Evolutionary conservation across 208 protist species (phyloP).

Genomic region (Naegleria lovaniensis): DNA sequence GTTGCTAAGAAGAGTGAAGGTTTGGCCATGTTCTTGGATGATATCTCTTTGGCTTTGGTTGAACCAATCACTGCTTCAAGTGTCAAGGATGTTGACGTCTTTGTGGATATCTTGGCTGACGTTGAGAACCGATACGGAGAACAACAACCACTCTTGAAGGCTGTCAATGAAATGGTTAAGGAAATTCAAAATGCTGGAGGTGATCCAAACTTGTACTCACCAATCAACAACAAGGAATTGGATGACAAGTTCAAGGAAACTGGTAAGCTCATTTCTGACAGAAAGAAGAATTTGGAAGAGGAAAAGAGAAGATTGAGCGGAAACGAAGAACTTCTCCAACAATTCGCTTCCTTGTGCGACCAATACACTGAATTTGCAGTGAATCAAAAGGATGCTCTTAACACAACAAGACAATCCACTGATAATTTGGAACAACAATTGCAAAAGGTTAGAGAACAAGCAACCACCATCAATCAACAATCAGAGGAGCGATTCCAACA

Average conservation of each 20-base stretch:
- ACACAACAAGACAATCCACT: neutral
- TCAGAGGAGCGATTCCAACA: neutral
- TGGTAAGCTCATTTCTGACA: neutral
- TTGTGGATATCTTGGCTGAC: neutral
- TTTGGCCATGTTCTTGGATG: conserved; percentile 17
- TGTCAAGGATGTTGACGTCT: conserved; percentile 24
- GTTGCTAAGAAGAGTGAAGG: neutral
- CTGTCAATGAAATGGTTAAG: neutral
- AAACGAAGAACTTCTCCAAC: neutral
- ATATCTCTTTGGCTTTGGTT: neutral
- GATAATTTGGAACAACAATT: conserved; percentile 17
- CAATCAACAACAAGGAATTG: neutral
- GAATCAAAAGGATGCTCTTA: neutral
- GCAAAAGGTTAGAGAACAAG: neutral
- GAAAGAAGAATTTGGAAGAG: neutral
- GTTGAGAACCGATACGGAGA: neutral
- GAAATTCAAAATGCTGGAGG: neutral
- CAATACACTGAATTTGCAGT: neutral
- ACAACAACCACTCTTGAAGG: neutral
- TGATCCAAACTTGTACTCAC: neutral
- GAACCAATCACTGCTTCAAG: conserved; percentile 18
- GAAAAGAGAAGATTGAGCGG: neutral
- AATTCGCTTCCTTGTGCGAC: neutral
- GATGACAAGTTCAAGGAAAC: neutral
- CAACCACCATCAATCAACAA: neutral